Evolutionary conservation across 2,329 filamentous ascomycete species (phyloP), one percentile per base, ranked within the genome.

Genomic region (Geosmithia flava): DNA sequence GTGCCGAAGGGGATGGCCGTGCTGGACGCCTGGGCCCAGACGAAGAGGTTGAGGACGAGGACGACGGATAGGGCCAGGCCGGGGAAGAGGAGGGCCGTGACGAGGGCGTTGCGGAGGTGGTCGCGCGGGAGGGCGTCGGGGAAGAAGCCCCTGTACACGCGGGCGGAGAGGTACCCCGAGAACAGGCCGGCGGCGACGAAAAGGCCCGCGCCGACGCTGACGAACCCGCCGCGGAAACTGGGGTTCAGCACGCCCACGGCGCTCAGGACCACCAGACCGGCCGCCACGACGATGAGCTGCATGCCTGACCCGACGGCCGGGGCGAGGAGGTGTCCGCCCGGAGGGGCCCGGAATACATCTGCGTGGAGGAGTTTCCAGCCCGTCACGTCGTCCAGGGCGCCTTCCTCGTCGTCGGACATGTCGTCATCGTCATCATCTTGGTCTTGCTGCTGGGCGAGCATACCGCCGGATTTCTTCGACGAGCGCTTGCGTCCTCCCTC

Each of bases 291-390:
- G 11, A 94, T 71, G 2, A 95, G 74, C 65, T 95, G 88, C 73
- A 85, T 88, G 42, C 88, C 88, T 1, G 87, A 94, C 3, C 89
- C 89, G 19, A 94, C 73, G 7, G 95, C 68, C 1, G 88, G 87
- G 0, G 88, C 87, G 40, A 95, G 72, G 2, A 95, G 70, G 47
- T 80, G 77, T 27, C 85, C 86, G 53, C 80, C 77, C 2, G 71
- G 64, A 1, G 88, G 88, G 23, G 81, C 71, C 44, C 88, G 78
- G 68, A 95, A 95, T 3, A 94, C 86, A 62, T 95, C 88, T n/a
- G 78, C 86, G 58, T 94, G 87, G 2, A 95, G 72, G 16, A 93
- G 70, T 62, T 95, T 95, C 88, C 88, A 95, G 46, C 88, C 87
- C 2, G 85, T 87, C 27, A 85, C 75, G 55, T 95, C 88, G 57